A percentile compares a stretch with the other conserved stretches of the same genome.
Evolutionary conservation across 140 eudicot species (phyloP).

Genomic region (Senecio squalidus): DNA sequence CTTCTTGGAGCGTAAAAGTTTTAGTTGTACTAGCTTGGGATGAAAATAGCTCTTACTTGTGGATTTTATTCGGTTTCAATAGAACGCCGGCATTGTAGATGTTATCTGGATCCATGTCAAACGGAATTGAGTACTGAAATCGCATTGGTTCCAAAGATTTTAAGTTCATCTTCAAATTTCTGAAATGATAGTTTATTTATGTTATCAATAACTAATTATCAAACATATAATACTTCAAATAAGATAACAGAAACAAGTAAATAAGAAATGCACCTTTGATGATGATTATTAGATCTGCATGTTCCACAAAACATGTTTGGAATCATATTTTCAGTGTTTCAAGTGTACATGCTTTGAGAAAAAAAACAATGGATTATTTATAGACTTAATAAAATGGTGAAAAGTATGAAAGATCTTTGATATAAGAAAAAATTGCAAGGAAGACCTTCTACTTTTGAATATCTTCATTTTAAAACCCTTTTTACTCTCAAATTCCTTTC

Average conservation of each 20-base stretch:
- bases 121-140: conserved; percentile 3
- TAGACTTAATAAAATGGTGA: neutral
- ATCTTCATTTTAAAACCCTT: neutral
- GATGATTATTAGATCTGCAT: conserved; percentile 25
- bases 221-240: neutral
- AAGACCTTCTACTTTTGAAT: conserved; percentile 10
- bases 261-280: conserved; percentile 19
- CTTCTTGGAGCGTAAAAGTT: too few species aligned
- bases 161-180: conserved; percentile 24
- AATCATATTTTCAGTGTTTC: conserved; percentile 15
- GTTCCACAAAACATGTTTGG: conserved; percentile 28
- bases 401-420: conserved; percentile 13
- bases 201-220: neutral
- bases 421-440: neutral
- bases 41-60: conserved; percentile 15
- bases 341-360: conserved; percentile 9
- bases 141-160: conserved; percentile 28
- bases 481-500: neutral
- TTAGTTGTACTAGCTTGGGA: too few species aligned
- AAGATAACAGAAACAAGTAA: neutral
- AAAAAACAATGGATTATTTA: conserved; percentile 15
- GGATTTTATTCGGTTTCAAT: conserved; percentile 12
- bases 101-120: conserved; percentile 21
- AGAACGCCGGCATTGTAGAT: neutral
- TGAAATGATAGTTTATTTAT: neutral